These are phyloP conservation scores for Blastobotrys aristatus DNA, from an alignment of 1,139 yeast species.

Conservation along the genomic window DNA sequence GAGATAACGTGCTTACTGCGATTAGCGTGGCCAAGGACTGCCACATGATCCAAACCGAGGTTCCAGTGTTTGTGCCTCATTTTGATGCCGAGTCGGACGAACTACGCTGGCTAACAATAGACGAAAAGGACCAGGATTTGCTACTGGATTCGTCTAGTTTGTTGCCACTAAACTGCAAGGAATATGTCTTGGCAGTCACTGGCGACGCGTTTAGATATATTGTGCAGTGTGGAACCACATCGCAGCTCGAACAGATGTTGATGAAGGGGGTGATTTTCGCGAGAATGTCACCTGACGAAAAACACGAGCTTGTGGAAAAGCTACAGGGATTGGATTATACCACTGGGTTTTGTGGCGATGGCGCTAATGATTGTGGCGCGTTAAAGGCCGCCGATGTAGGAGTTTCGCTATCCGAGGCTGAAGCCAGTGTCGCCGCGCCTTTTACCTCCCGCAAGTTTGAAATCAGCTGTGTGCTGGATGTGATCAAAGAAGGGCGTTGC, in stretches of 20 bases:
- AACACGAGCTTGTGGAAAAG: constrained; percentile 89
- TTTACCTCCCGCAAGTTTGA: constrained; percentile 88
- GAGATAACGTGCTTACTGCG: constrained; percentile 92
- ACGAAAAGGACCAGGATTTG: constrained; percentile 31
- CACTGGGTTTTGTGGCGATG: constrained; percentile 98
- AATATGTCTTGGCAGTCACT: constrained; percentile 74
- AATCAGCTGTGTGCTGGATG: constrained; percentile 85
- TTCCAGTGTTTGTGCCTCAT: constrained; percentile 63
- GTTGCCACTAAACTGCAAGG: constrained; percentile 41
- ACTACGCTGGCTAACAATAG: constrained; percentile 38
- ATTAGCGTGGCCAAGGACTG: constrained; percentile 89
- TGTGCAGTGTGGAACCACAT: constrained; percentile 40
- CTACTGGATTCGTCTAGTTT: constrained; percentile 59
- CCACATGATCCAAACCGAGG: constrained; percentile 49
- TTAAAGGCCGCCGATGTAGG: constrained; percentile 97
- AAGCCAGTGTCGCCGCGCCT: constrained; percentile 98
- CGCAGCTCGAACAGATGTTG: constrained; percentile 50
- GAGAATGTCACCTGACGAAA: constrained; percentile 98
- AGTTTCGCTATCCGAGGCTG: constrained; percentile 91
- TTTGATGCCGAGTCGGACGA: constrained; percentile 35
- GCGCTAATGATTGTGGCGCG: constrained; percentile 90
- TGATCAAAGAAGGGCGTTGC: constrained; percentile 90
- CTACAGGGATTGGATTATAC: constrained; percentile 81
- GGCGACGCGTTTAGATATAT: constrained; percentile 86
- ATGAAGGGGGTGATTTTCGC: constrained; percentile 80